phyloP scores from a whole-genome alignment of 2,329 filamentous ascomycete species.

The Penicillium verrucosum region DNA sequence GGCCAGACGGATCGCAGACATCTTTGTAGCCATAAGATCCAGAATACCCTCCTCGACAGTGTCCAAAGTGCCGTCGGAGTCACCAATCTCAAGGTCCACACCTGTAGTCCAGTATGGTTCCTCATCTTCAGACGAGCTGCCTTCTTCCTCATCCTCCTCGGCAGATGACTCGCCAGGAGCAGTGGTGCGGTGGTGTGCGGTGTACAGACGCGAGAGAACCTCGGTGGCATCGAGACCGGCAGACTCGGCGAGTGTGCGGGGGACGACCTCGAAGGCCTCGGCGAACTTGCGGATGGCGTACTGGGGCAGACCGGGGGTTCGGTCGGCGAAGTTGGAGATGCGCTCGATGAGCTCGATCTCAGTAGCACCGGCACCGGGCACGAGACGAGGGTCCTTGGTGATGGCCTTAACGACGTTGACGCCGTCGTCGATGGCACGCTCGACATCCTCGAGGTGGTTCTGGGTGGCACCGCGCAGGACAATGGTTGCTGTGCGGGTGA shows the following conservation, averaged over 20 bases:
- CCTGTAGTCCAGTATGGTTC: constrained; percentile 85
- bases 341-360: constrained; percentile 92
- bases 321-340: constrained; percentile 85
- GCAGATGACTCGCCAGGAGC: constrained; percentile 27
- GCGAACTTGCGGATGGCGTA: constrained; percentile 97
- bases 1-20: constrained; percentile 94
- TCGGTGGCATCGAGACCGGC: constrained; percentile 97
- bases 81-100: constrained; percentile 88
- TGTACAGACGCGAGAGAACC: constrained; percentile 85
- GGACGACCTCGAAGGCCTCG: constrained; percentile 96
- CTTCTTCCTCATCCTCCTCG: constrained; percentile 37
- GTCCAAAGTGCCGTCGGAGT: constrained; percentile 77
- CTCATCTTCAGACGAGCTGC: constrained; percentile 53
- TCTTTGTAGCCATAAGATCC: constrained; percentile 87
- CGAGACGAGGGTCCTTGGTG: constrained; percentile 84
- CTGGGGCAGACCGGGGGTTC: constrained; percentile 86
- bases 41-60: constrained; percentile 84
- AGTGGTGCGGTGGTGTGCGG: constrained; percentile 68
- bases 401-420: constrained; percentile 99
- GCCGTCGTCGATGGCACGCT: constrained; percentile 94
- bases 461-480: constrained; percentile 94
- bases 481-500: constrained; percentile 87
- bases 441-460: constrained; percentile 95
- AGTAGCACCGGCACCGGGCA: constrained; percentile 90
- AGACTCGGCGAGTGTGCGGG: constrained; percentile 88